Evolutionary conservation across 352 stramenopile genomes (phyloP), one percentile per base, ranked within the genome.

Genomic region (Phytopythium vexans): DNA sequence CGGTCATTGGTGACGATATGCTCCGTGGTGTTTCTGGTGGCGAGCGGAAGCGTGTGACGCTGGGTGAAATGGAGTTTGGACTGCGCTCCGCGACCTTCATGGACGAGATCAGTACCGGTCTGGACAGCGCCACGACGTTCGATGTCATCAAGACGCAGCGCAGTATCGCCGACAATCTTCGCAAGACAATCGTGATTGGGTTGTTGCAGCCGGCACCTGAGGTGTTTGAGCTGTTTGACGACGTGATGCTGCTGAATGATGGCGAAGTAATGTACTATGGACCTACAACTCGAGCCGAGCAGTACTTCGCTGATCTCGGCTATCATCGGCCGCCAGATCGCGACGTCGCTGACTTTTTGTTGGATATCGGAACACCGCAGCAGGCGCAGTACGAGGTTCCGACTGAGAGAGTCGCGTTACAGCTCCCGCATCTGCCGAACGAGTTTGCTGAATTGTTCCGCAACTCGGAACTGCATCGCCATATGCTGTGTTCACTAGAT

Each of bases 201-300:
- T 67, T 97, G 49, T 65, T 96, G 11, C 70, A 97, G 64, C 91
- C 92, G 42, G 74, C 91, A 3, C 69, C 70, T 3, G 66, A 79
- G 54, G 66, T 79, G n/a, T 72, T 73, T 36, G 58, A 56, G 43
- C 64, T 77, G 16, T 77, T 77, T 42, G 68, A 77, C 53, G 63
- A 77, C 56, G 62, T 77, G 12, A 21, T 77, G 47, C 56, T 77
- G 50, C 62, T 77, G 39, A 72, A 65, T 54, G 62, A 74, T 11
- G 64, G 68, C 35, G 53, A 77, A 45, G 59, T 77, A 34, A 67
- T 70, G 60, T 70, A 67, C 49, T 56, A 73, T 42, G 49, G 65
- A n/a, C n/a, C n/a, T n/a, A 92, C 32, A 76, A 70, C 62, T 65
- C 79, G 45, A 86, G 65, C 15, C 44, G 49, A 12, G 40, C 49